A percentile compares a stretch with the other conserved stretches of the same genome.
Conservation (phyloP, 2,329 filamentous ascomycete species). For the Tolypocladium sp. region DNA sequence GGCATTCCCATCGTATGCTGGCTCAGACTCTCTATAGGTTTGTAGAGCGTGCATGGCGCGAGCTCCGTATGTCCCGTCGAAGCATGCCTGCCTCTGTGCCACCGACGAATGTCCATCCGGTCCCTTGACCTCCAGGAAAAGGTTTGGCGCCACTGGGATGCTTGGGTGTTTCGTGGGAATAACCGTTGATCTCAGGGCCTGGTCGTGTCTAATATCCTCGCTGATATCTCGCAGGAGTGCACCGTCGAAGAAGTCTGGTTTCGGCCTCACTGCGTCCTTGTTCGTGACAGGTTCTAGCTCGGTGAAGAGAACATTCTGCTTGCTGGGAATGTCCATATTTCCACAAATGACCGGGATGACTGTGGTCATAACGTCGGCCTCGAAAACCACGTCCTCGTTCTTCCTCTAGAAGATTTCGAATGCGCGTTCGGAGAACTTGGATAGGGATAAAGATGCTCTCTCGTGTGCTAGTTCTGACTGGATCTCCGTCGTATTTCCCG, state of each 20-base stretch:
- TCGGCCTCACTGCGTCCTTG: conserved; percentile 16
- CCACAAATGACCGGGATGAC: conserved; percentile 14
- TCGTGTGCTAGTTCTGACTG: background rate
- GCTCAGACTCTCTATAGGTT: conserved; percentile 18
- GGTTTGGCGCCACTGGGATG: conserved; percentile 25
- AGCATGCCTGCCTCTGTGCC: conserved; percentile 22
- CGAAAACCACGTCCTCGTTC: conserved; percentile 18
- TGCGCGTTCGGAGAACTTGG: conserved; percentile 17
- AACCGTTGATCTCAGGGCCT: background rate
- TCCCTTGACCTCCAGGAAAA: conserved; percentile 31
- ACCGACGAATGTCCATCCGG: conserved; percentile 19
- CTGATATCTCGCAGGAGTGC: background rate
- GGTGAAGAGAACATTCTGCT: conserved; percentile 2
- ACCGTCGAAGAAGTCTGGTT: background rate
- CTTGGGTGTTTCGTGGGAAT: background rate
- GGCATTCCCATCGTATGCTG: conserved; percentile 26
- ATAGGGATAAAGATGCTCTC: conserved; percentile 22
- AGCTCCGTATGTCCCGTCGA: conserved; percentile 26
- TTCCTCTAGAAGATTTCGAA: conserved; percentile 18
- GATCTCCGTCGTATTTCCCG: background rate
- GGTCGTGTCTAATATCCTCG: background rate
- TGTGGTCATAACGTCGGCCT: conserved; percentile 21
- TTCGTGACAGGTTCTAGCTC: conserved; percentile 25
- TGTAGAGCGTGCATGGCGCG: conserved; percentile 23
- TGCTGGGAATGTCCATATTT: background rate